Evolutionary conservation across 2,329 filamentous ascomycete genomes (phyloP), one percentile per base, ranked within the genome.

Genomic region (Polytolypa hystricis): DNA sequence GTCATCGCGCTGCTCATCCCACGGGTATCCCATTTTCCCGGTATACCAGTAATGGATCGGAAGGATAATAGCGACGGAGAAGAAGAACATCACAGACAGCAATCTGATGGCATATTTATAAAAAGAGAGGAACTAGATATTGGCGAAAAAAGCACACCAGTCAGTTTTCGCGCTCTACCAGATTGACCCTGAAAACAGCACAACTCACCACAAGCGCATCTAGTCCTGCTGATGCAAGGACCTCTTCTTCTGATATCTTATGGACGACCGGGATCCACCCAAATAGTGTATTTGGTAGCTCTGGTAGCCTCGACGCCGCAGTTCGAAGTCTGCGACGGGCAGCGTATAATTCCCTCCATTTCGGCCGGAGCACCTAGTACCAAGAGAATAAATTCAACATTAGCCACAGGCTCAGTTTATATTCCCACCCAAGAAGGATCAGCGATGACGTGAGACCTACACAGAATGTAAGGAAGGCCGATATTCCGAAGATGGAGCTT

Each of bases 51-150:
- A 70, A 54, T 96, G 93, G 40, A 98, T 81, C 0, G 91, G 93
- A 44, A 81, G 79, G 46, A 98, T 80, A 3, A 98, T 74, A 11
- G 74, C 69, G 23, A 82, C 67, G 18, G 87, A 81, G 52, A 96
- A 85, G 58, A 94, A 76, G 39, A 91, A 74, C 50, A 93, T 81
- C 35, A 82, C 65, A 11, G 74, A 65, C 34, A 96, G 79, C 48
- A 95, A 81, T 43, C 81, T 84, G 46, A 86, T 83, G 9, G 89
- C 81, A 77, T 96, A 91, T 57, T 87, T 93, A 70, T 95, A 96
- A 62, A 98, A 98, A 11, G 81, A 75, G 10, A 98, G 70, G 55
- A 98, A 95, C 73, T 76, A 51, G 37, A 19, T n/a, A n/a, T n/a
- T n/a, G n/a, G n/a, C 6, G 15, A 10, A 12, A 7, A 7, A 30